Conservation (phyloP, 2,329 filamentous ascomycete genomes). For the Colletotrichum truncatum region DNA sequence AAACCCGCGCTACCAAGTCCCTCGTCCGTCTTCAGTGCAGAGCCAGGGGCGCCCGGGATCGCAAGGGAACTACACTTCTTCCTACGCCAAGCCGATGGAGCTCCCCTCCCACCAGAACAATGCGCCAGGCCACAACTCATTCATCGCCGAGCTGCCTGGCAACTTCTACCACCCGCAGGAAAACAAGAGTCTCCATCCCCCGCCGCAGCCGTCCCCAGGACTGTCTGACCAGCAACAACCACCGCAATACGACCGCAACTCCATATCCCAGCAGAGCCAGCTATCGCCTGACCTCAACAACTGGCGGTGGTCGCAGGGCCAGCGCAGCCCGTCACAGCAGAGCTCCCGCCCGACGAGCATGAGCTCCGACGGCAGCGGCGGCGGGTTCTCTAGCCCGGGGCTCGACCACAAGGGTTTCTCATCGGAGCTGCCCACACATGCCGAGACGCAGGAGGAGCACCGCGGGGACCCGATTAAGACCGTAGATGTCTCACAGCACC, state of each 20-base stretch:
- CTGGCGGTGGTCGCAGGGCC: constrained; percentile 53
- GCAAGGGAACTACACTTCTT: constrained; percentile 10
- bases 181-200: constrained; percentile 39
- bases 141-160: constrained; percentile 54
- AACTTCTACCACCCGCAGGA: constrained; percentile 55
- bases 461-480: constrained; percentile 8
- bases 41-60: constrained; percentile 40
- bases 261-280: constrained; percentile 30
- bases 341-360: constrained; percentile 47
- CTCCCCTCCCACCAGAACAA: constrained; percentile 31
- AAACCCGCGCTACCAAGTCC: constrained; percentile 50
- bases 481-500: constrained; percentile 16
- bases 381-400: constrained; percentile 48
- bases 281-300: constrained; percentile 40
- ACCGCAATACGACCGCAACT: constrained; percentile 34
- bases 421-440: constrained; percentile 55
- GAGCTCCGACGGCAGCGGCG: constrained; percentile 38
- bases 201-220: constrained; percentile 33
- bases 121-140: constrained; percentile 31
- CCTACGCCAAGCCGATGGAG: constrained; percentile 29
- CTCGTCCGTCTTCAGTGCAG: constrained; percentile 40
- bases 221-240: constrained; percentile 13
- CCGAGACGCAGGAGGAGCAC: constrained; percentile 57
- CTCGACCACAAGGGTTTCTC: constrained; percentile 52
- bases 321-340: constrained; percentile 38